Evolutionary conservation across 108 stramenopile species (phyloP).

Genomic region (Fistulifera pelliculosa): DNA sequence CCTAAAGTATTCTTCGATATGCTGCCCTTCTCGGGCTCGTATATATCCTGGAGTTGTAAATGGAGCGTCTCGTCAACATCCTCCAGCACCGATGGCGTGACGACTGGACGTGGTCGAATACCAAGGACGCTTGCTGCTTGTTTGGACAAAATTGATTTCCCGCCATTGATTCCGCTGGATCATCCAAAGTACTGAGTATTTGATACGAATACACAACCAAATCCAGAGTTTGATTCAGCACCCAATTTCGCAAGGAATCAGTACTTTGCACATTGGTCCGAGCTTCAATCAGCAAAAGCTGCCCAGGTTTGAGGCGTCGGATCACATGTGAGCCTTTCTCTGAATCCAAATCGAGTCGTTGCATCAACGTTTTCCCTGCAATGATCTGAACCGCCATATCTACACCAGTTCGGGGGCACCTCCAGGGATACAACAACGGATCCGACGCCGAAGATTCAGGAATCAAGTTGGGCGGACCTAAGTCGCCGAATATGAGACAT

Average conservation of each 20-base stretch:
- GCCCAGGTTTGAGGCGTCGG: slow-evolving; percentile 13
- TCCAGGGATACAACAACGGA: too few species aligned
- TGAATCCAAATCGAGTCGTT: slow-evolving; percentile 7
- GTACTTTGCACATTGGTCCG: slow-evolving; percentile 19
- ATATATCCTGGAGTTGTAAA: slow-evolving; percentile 5
- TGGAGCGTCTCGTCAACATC: not conserved
- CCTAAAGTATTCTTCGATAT: not conserved
- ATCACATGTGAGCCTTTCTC: not conserved
- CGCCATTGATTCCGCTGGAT: not conserved
- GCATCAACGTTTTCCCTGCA: slow-evolving; percentile 21
- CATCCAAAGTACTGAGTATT: slow-evolving; percentile 1
- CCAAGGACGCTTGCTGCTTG: not conserved
- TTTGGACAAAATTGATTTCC: not conserved
- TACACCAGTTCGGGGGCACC: slow-evolving; percentile 9
- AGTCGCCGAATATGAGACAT: slow-evolving; percentile 25
- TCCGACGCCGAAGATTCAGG: not conserved
- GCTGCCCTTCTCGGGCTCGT: not conserved
- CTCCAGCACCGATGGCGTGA: not conserved
- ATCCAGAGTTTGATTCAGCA: slow-evolving; percentile 22
- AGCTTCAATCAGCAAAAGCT: slow-evolving; percentile 20
- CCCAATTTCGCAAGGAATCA: slow-evolving; percentile 19
- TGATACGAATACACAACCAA: slow-evolving; percentile 17
- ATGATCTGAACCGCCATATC: slow-evolving; percentile 37
- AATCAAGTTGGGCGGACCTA: too few species aligned
- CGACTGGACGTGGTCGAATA: not conserved